These are phyloP conservation scores for Saccharomyces cerevisiae DNA, from an alignment of 805 yeast species.

Conservation along the genomic window DNA sequence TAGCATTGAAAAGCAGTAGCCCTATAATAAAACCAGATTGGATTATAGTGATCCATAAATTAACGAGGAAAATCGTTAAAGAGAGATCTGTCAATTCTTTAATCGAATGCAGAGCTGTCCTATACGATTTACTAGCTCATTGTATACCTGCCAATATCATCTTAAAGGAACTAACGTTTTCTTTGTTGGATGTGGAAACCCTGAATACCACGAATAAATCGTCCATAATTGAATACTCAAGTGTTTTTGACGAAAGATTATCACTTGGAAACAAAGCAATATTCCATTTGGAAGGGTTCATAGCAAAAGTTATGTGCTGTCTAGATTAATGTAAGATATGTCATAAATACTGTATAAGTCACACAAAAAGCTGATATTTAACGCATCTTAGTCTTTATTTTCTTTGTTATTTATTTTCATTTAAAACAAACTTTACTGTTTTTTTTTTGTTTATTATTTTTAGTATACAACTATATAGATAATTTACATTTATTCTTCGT, in stretches of 20 bases:
- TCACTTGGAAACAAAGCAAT: slow-evolving; percentile 82
- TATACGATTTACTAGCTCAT: slow-evolving; percentile 83
- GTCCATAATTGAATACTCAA: slow-evolving; percentile 50
- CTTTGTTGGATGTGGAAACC: slow-evolving; percentile 32
- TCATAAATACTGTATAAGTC: background rate
- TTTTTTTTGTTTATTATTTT: background rate
- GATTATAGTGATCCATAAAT: slow-evolving; percentile 66
- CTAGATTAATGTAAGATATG: slow-evolving; percentile 34
- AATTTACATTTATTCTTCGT: slow-evolving; percentile 49
- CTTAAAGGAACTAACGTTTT: slow-evolving; percentile 51
- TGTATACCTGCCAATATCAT: slow-evolving; percentile 87
- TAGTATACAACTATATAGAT: background rate
- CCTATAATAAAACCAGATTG: slow-evolving; percentile 73
- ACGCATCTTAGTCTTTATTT: background rate
- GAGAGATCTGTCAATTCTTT: slow-evolving; percentile 55
- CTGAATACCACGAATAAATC: slow-evolving; percentile 23
- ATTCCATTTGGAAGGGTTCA: slow-evolving; percentile 90
- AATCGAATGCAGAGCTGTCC: slow-evolving; percentile 50
- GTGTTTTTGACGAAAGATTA: slow-evolving; percentile 76
- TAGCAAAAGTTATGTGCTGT: slow-evolving; percentile 78
- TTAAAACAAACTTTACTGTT: background rate
- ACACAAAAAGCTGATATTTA: background rate
- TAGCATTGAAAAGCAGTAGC: slow-evolving; percentile 37
- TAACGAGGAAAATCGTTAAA: slow-evolving; percentile 51
- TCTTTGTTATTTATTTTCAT: background rate